phyloP scores from a whole-genome alignment of 345 rosid species.

The Dimocarpus longan region DNA sequence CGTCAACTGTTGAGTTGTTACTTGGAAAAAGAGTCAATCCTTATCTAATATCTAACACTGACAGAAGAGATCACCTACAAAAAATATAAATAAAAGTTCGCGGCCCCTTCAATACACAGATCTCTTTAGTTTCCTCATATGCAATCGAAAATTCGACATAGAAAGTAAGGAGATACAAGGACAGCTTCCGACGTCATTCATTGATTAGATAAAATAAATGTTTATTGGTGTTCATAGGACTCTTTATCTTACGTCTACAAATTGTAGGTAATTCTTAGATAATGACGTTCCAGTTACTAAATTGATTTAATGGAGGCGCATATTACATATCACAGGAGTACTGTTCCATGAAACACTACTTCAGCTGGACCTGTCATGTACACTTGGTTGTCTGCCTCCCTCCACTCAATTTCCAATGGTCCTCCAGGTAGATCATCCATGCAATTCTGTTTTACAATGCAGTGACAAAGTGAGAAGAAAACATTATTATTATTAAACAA shows the following conservation, averaged over 20 bases:
- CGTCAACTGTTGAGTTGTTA: too few relatives aligned
- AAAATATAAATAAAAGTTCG: neutral
- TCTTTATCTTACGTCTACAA: neutral
- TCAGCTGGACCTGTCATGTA: constrained; percentile 99
- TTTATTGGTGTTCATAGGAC: neutral
- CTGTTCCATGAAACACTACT: constrained; percentile 80
- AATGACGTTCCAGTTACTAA: neutral
- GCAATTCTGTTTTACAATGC: constrained; percentile 56
- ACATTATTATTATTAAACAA: neutral
- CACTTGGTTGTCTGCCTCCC: constrained; percentile 75
- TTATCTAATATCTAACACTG: too few relatives aligned
- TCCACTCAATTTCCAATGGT: constrained; percentile 93
- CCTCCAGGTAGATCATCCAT: constrained; percentile 91
- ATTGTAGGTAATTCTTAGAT: neutral
- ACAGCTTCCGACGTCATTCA: neutral
- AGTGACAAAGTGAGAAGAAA: neutral
- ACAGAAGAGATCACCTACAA: too few relatives aligned
- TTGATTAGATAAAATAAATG: neutral
- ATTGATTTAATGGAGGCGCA: neutral
- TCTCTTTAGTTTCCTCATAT: too few relatives aligned
- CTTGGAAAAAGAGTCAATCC: too few relatives aligned
- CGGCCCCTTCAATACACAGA: neutral
- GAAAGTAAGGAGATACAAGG: neutral
- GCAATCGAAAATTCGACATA: too few relatives aligned
- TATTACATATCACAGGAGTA: constrained; percentile 34